Conservation (phyloP, 257 asterid genomes). For the Solanum bukasovii region DNA sequence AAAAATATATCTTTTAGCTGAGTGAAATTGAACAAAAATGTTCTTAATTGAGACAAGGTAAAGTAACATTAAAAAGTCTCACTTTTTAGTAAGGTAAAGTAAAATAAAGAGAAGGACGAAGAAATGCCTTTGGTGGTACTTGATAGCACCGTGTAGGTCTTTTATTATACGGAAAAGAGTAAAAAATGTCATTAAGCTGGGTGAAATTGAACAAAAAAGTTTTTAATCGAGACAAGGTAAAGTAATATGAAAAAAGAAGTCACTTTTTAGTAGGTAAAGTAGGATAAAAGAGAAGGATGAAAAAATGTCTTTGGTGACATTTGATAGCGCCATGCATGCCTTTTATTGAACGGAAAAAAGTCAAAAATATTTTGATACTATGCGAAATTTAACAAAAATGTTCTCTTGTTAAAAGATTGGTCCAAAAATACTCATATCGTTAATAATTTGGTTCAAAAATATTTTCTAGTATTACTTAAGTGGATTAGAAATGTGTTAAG, state of each 20-base stretch:
- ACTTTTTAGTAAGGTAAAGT: neutral
- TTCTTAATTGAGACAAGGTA: neutral
- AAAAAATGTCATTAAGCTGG: neutral
- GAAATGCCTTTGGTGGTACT: neutral
- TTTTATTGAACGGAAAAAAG: too few relatives aligned
- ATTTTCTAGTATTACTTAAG: too few relatives aligned
- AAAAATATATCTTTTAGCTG: too few relatives aligned
- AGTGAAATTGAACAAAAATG: neutral
- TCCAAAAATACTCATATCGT: too few relatives aligned
- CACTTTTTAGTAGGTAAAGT: too few relatives aligned
- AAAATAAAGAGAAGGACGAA: neutral
- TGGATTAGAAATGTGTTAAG: neutral
- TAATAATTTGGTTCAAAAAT: neutral
- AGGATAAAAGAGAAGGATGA: too few relatives aligned
- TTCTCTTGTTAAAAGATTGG: neutral
- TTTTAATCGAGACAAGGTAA: too few relatives aligned
- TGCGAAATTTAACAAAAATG: too few relatives aligned
- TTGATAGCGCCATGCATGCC: too few relatives aligned
- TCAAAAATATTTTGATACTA: too few relatives aligned
- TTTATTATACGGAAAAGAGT: neutral
- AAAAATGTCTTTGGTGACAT: too few relatives aligned
- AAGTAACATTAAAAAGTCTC: neutral
- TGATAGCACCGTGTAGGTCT: neutral
- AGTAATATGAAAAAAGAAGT: too few relatives aligned
- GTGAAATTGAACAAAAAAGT: neutral